Percentiles rank a stretch among this genome's conserved stretches.
phyloP scores from a whole-genome alignment of 352 stramenopile genomes.

The Elongisporangium undulatum region DNA sequence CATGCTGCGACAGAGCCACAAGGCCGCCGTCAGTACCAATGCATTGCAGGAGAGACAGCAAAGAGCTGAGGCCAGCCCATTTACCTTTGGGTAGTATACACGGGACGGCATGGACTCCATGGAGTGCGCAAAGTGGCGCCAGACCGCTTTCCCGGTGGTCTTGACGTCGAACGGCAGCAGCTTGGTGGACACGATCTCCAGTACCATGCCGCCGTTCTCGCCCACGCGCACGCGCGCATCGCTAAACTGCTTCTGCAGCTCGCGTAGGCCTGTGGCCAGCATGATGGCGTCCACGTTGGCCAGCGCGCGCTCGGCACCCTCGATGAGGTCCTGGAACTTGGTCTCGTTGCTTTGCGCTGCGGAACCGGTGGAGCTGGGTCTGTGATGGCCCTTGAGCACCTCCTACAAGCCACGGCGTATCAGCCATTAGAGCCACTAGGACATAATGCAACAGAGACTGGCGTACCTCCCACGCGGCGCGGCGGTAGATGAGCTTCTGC shows the following conservation, averaged over 20 bases:
- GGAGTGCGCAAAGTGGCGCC: constrained; percentile 45
- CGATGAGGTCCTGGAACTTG: constrained; percentile 25
- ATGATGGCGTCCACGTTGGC: constrained; percentile 22
- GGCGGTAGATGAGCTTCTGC: constrained; percentile 33
- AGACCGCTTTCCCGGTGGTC: constrained; percentile 12
- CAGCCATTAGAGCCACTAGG: not conserved
- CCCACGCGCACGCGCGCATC: constrained; percentile 16
- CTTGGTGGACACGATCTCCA: constrained; percentile 26
- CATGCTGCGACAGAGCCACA: constrained; percentile 15
- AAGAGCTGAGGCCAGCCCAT: constrained; percentile 23
- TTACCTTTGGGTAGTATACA: constrained; percentile 36
- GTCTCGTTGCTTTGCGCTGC: constrained; percentile 3
- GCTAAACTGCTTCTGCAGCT: constrained; percentile 7
- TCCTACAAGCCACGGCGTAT: not conserved
- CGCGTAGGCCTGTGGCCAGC: constrained; percentile 16
- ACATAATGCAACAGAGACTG: not conserved
- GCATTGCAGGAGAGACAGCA: not conserved
- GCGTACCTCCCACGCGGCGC: constrained; percentile 5
- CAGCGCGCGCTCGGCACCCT: constrained; percentile 20
- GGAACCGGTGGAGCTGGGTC: not conserved
- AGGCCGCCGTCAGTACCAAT: constrained; percentile 8
- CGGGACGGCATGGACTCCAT: constrained; percentile 57
- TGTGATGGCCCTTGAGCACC: not conserved
- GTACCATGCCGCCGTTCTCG: constrained; percentile 18
- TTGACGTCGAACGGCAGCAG: constrained; percentile 21